Evolutionary conservation across 2,329 filamentous ascomycete species (phyloP), one percentile per base, ranked within the genome.

Genomic region (Fusarium vanettenii): DNA sequence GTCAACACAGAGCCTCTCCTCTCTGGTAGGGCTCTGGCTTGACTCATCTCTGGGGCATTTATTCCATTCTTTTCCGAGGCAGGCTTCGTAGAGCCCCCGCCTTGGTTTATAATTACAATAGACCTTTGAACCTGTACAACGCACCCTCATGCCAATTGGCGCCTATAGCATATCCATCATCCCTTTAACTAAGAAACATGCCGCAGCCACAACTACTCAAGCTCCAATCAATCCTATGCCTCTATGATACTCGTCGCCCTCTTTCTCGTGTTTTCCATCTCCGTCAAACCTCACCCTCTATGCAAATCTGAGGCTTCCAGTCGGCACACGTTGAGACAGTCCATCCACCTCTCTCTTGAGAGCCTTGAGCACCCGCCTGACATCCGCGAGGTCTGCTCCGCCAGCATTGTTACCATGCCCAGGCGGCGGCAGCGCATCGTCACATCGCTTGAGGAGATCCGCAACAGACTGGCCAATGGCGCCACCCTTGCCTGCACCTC

Each of bases 361-460:
- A 29, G 84, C 82, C 77, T 82, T 85, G 48, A 89, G 79, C 62
- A 82, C 79, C 18, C 86, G 80, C 66, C 85, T 77, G 37, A 89
- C 76, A 48, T 88, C 85, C 20, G 82, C 81, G 27, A 86, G 77
- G 61, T 88, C 86, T 37, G 83, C 78, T 33, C 86, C 87, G 13
- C 87, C 87, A 6, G 82, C 81, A 75, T 88, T 88, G 64, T 75
- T 78, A 22, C 83, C 82, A 70, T 86, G 79, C 29, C 84, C 80
- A 16, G 83, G 73, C 62, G 82, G 81, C 60, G 84, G 82, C 33
- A 87, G 77, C 29, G 85, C 85, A 31, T 82, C 80, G 70, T 90
- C 89, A 69, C 88, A 89, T 60, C 87, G 82, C 52, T 80, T 82
- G 48, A 91, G 82, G 41, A 91, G 81, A 33, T 90, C 88, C 25